Percentiles rank a stretch among this genome's conserved stretches.
These are phyloP conservation scores for Calophaca sinica DNA, from an alignment of 306 rosid species.

Conservation along the genomic window DNA sequence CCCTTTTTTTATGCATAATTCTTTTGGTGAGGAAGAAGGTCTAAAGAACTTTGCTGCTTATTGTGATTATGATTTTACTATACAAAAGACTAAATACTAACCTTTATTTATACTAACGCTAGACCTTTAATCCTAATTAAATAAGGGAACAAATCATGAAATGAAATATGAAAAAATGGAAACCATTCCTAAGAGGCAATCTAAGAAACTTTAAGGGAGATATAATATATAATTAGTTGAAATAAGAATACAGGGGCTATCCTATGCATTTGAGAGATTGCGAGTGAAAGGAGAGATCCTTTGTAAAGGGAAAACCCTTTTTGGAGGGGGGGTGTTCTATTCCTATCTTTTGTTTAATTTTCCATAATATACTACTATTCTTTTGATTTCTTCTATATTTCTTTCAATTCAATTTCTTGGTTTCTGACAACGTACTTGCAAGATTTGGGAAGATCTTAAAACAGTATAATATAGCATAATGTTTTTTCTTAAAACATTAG, in stretches of 20 bases:
- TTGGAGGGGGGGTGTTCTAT: background rate
- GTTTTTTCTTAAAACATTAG: conserved; percentile 6
- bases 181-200: too few species aligned
- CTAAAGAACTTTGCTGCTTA: background rate
- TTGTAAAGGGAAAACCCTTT: too few species aligned
- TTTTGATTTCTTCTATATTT: background rate
- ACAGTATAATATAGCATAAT: background rate
- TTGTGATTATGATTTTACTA: background rate
- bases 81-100: background rate
- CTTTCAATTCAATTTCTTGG: background rate
- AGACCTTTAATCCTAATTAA: background rate
- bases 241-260: too few species aligned
- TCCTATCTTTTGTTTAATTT: background rate
- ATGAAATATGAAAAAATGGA: background rate
- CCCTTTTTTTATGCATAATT: background rate
- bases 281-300: too few species aligned
- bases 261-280: too few species aligned
- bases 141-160: background rate
- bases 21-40: background rate
- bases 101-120: background rate
- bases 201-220: too few species aligned
- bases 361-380: background rate
- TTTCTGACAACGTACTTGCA: too few species aligned
- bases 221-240: too few species aligned
- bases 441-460: conserved; percentile 23